Evolutionary conservation across 768 basidiomycete species (phyloP).

Genomic region (Peribolospora kevripleyi): DNA sequence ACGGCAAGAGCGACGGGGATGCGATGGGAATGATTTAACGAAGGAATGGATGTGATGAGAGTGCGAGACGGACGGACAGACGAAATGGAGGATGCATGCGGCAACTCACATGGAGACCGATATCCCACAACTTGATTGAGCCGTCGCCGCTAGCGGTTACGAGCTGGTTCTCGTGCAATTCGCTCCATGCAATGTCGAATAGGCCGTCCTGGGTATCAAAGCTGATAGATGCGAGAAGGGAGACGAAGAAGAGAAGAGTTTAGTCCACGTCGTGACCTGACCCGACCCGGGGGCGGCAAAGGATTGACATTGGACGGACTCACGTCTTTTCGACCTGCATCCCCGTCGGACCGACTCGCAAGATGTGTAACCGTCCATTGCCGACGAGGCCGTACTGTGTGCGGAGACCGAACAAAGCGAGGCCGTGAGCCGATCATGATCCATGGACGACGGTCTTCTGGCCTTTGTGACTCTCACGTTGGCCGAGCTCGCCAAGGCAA

Average conservation of each 20-base stretch:
- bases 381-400: slow-evolving; percentile 90
- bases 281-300: slow-evolving; percentile 11
- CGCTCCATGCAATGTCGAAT: slow-evolving; percentile 85
- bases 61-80: neutral
- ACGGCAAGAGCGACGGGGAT: neutral
- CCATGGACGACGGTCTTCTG: neutral
- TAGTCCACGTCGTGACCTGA: slow-evolving; percentile 26
- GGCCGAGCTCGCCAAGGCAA: slow-evolving; percentile 18
- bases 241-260: slow-evolving; percentile 27
- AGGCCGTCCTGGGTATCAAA: slow-evolving; percentile 76
- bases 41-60: neutral
- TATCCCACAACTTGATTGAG: slow-evolving; percentile 71
- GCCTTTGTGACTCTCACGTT: neutral
- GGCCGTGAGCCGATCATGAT: slow-evolving; percentile 19
- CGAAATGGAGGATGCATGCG: neutral
- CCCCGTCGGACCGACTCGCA: slow-evolving; percentile 10
- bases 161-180: slow-evolving; percentile 79
- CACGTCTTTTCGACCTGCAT: slow-evolving; percentile 14
- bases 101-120: slow-evolving; percentile 45
- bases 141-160: slow-evolving; percentile 76
- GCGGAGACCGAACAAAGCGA: slow-evolving; percentile 49
- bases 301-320: slow-evolving; percentile 27
- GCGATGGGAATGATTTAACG: neutral
- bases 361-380: slow-evolving; percentile 51
- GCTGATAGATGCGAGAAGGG: slow-evolving; percentile 25